These are phyloP conservation scores for Curvularia lunata DNA, from an alignment of 2,329 filamentous ascomycete genomes.

Conservation along the genomic window DNA sequence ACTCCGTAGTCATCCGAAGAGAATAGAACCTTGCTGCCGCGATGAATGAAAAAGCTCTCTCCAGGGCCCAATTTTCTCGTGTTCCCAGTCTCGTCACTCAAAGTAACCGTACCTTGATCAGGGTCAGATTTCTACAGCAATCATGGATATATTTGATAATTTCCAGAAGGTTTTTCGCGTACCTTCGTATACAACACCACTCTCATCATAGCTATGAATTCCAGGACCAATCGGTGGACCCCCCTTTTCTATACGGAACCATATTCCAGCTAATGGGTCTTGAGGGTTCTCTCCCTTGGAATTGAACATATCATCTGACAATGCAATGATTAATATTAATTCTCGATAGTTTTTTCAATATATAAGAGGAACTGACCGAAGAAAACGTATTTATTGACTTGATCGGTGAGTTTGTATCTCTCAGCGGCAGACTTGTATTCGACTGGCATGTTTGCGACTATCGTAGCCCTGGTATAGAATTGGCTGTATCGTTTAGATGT, in stretches of 20 bases:
- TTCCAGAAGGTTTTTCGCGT: not conserved
- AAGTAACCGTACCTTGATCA: not conserved
- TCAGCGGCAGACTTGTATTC: not conserved
- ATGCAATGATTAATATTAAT: not conserved
- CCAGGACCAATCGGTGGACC: not conserved
- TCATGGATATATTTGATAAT: not conserved
- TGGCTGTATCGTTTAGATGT: not conserved
- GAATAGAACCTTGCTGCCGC: not conserved
- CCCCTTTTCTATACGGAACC: not conserved
- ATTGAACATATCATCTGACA: not conserved
- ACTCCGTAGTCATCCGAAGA: not conserved
- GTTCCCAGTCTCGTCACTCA: not conserved
- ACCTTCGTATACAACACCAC: conserved; percentile 1
- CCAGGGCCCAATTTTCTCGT: not conserved
- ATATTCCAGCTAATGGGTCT: not conserved
- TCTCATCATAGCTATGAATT: not conserved
- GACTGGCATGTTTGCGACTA: not conserved
- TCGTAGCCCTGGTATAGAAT: too few species aligned
- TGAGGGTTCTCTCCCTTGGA: not conserved
- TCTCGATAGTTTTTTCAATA: too few species aligned
- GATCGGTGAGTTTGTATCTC: not conserved
- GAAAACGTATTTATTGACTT: not conserved
- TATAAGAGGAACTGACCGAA: not conserved
- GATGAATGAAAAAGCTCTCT: conserved; percentile 1
- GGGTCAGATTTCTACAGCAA: not conserved